Conservation (phyloP, 192 early-diverging fungal species). For the Coemansia furcata region DNA sequence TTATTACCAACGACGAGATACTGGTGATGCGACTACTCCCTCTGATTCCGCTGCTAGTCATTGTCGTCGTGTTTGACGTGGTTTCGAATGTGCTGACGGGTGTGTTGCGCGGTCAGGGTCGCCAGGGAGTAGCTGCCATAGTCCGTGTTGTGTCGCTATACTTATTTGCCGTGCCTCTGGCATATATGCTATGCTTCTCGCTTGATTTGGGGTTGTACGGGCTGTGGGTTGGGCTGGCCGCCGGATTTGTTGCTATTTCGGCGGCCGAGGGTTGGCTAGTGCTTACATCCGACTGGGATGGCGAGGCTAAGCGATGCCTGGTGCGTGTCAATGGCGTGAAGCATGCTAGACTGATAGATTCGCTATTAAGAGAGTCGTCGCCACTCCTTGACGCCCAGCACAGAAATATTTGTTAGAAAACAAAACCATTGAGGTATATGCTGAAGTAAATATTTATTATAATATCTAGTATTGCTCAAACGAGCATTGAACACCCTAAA, state of each 20-base stretch:
- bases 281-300: slow-evolving; percentile 35
- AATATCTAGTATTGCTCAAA: background rate
- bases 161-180: slow-evolving; percentile 53
- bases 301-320: slow-evolving; percentile 27
- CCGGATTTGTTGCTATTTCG: slow-evolving; percentile 29
- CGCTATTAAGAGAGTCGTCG: slow-evolving; percentile 20
- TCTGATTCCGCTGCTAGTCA: slow-evolving; percentile 32
- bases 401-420: background rate
- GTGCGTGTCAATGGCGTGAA: slow-evolving; percentile 16
- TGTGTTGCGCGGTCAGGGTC: slow-evolving; percentile 55
- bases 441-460: background rate
- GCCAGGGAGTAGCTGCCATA: slow-evolving; percentile 54
- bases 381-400: slow-evolving; percentile 13
- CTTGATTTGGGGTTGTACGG: slow-evolving; percentile 58
- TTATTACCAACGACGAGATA: slow-evolving; percentile 49
- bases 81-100: slow-evolving; percentile 62
- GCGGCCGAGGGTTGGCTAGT: slow-evolving; percentile 38
- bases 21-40: slow-evolving; percentile 22
- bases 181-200: slow-evolving; percentile 54
- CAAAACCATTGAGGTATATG: background rate
- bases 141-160: slow-evolving; percentile 54
- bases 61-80: slow-evolving; percentile 53
- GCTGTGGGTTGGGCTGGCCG: slow-evolving; percentile 60
- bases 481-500: too few relatives aligned
- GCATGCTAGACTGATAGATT: slow-evolving; percentile 4